Evolutionary conservation across 345 rosid genomes (phyloP).

Genomic region (Raphanus raphanistrum): DNA sequence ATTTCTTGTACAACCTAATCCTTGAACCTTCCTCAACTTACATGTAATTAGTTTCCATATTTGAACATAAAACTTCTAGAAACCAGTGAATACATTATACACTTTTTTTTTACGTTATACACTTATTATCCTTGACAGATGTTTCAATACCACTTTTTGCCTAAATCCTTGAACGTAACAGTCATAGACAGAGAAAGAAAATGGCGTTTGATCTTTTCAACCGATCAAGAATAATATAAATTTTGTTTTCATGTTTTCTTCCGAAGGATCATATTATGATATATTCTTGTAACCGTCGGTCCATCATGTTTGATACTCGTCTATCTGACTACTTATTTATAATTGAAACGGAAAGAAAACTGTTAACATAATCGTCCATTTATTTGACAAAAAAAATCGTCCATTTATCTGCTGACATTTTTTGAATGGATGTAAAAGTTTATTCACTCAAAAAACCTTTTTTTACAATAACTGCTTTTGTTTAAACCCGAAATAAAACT

Average conservation of each 20-base stretch:
- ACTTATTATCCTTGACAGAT: not conserved
- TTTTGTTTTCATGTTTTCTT: not conserved
- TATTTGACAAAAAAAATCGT: not conserved
- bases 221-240: not conserved
- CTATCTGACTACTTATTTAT: not conserved
- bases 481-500: not conserved
- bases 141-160: conserved; percentile 14
- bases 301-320: conserved; percentile 15
- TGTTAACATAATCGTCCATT: not conserved
- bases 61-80: not conserved
- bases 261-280: not conserved
- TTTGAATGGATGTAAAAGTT: no score
- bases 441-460: not conserved
- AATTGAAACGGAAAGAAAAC: not conserved
- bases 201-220: not conserved
- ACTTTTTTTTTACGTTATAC: not conserved
- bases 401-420: not conserved
- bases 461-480: not conserved
- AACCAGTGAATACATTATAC: not conserved
- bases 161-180: not conserved
- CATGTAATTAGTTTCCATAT: not conserved
- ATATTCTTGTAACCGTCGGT: conserved; percentile 28
- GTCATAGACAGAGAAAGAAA: not conserved
- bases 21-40: not conserved
- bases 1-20: conserved; percentile 9